These are phyloP conservation scores for Starmerella apis DNA, from an alignment of 805 yeast genomes.

Conservation along the genomic window DNA sequence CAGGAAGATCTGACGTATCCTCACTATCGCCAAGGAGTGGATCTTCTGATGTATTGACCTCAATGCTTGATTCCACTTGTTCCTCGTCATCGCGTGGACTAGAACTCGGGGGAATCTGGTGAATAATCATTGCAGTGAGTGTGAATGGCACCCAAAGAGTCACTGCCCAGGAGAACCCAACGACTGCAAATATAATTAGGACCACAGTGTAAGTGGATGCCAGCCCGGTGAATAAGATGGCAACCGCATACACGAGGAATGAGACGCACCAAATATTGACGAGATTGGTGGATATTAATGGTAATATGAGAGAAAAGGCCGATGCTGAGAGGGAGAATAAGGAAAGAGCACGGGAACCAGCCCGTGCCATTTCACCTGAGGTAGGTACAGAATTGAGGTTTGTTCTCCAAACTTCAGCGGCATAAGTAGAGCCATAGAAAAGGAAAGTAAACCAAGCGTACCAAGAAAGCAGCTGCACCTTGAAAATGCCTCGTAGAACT, in stretches of 20 bases:
- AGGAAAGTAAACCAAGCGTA: constrained; percentile 57
- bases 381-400: constrained; percentile 23
- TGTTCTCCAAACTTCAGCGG: constrained; percentile 46
- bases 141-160: constrained; percentile 62
- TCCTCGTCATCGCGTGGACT: constrained; percentile 10
- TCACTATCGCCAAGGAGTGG: neutral
- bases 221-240: constrained; percentile 41
- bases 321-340: constrained; percentile 32
- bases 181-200: constrained; percentile 40
- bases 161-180: constrained; percentile 57
- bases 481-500: constrained; percentile 43
- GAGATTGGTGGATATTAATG: constrained; percentile 15
- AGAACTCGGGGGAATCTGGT: constrained; percentile 22
- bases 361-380: constrained; percentile 28
- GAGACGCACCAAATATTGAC: constrained; percentile 41
- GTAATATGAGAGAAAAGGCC: constrained; percentile 18
- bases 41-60: neutral
- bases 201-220: constrained; percentile 37
- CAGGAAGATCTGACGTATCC: neutral
- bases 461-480: constrained; percentile 56
- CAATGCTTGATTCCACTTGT: constrained; percentile 1
- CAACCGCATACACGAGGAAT: constrained; percentile 41
- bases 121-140: constrained; percentile 41
- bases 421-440: constrained; percentile 55
- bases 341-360: constrained; percentile 31